These are phyloP conservation scores for Coemansia asiatica DNA, from an alignment of 192 early-diverging fungal species.

Conservation along the genomic window DNA sequence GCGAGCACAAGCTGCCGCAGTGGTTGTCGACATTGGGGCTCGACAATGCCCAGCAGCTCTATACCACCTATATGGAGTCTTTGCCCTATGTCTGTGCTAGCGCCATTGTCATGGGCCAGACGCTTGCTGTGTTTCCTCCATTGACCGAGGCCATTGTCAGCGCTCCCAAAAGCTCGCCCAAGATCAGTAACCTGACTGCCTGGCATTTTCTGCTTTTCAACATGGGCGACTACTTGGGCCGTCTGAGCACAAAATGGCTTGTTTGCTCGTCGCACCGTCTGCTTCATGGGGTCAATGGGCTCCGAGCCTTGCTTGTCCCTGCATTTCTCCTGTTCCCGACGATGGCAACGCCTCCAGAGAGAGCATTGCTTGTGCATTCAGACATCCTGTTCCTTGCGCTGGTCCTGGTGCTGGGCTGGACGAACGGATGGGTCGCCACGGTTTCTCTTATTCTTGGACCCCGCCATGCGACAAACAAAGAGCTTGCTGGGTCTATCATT, in stretches of 20 bases:
- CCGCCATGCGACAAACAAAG: constrained; percentile 48
- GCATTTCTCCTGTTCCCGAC: constrained; percentile 60
- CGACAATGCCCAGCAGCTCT: constrained; percentile 22
- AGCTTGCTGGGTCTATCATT: constrained; percentile 68
- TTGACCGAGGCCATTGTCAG: constrained; percentile 66
- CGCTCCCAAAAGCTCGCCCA: constrained; percentile 26
- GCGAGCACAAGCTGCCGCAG: not conserved
- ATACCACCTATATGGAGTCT: constrained; percentile 23
- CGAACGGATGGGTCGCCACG: constrained; percentile 68
- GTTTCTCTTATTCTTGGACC: constrained; percentile 64
- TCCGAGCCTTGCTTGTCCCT: constrained; percentile 40
- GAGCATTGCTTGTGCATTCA: constrained; percentile 24
- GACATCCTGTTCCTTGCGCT: constrained; percentile 52
- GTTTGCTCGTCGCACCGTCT: constrained; percentile 19
- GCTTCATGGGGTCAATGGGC: constrained; percentile 43
- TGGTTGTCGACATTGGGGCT: constrained; percentile 33
- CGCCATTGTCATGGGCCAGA: constrained; percentile 63
- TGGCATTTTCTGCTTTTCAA: constrained; percentile 76
- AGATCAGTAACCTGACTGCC: constrained; percentile 50
- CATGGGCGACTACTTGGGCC: constrained; percentile 72
- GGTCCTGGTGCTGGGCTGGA: constrained; percentile 61
- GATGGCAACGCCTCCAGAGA: constrained; percentile 14
- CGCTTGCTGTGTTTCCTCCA: constrained; percentile 72
- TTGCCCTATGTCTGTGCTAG: constrained; percentile 41
- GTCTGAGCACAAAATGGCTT: constrained; percentile 55